Conservation (phyloP, 2,329 filamentous ascomycete genomes). For the Colletotrichum navitas region DNA sequence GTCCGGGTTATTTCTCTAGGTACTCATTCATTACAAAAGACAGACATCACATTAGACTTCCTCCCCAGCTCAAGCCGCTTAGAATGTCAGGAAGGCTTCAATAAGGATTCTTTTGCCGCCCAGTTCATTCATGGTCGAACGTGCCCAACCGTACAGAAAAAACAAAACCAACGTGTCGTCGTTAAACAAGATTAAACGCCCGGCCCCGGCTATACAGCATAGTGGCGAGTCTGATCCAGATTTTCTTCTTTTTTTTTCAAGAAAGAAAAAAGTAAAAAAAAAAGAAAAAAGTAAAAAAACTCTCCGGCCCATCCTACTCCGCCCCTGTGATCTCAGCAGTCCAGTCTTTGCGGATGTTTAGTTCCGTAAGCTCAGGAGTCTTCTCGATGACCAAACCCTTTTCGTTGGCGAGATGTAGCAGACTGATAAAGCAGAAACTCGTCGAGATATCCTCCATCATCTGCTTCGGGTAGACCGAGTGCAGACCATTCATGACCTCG, state of each 20-base stretch:
- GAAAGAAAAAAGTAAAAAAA: too few species aligned
- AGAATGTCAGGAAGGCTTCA: neutral
- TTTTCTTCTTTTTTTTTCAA: neutral
- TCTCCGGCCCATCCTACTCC: constrained; percentile 43
- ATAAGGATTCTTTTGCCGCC: constrained; percentile 24
- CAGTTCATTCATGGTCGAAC: constrained; percentile 33
- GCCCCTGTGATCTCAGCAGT: constrained; percentile 67
- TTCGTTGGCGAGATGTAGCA: constrained; percentile 92
- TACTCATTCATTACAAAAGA: constrained; percentile 29
- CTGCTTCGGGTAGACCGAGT: constrained; percentile 86
- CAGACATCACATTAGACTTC: constrained; percentile 18
- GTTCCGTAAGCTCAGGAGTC: constrained; percentile 68
- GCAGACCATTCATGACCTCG: constrained; percentile 88
- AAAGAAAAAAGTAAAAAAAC: neutral
- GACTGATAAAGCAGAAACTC: constrained; percentile 90
- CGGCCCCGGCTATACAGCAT: neutral
- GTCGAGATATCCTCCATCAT: constrained; percentile 96
- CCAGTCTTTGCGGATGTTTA: constrained; percentile 73
- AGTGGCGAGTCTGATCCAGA: neutral
- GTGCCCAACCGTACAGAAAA: constrained; percentile 2
- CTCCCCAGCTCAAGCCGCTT: constrained; percentile 11
- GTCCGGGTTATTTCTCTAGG: neutral
- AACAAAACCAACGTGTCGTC: constrained; percentile 31
- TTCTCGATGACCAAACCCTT: constrained; percentile 85
- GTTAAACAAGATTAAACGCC: constrained; percentile 29